Conservation (phyloP, 257 asterid species). For the Solanum bukasovii region DNA sequence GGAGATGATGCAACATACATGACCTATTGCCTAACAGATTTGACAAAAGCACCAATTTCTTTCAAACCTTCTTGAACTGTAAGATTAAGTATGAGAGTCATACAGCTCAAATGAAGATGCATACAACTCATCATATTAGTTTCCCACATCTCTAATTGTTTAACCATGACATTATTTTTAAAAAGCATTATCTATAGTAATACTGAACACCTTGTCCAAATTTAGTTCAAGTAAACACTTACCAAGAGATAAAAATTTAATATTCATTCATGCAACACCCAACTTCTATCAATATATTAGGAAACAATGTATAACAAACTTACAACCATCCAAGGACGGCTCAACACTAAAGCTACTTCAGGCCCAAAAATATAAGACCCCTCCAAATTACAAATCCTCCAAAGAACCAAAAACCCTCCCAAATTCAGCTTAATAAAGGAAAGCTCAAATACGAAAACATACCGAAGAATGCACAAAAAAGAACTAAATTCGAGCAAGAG, state of each 20-base stretch:
- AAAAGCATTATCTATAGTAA: neutral
- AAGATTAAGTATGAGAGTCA: neutral
- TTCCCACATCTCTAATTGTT: neutral
- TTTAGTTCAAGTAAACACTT: neutral
- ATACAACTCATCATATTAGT: neutral
- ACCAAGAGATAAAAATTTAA: neutral
- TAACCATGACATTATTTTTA: neutral
- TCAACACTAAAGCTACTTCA: neutral
- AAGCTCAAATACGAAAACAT: neutral
- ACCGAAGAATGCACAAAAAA: neutral
- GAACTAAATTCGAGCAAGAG: neutral
- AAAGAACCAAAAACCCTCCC: too few species aligned
- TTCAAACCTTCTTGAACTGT: neutral
- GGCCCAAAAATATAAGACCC: neutral
- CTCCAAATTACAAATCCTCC: too few species aligned
- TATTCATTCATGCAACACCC: neutral
- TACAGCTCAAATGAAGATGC: neutral
- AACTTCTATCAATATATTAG: neutral
- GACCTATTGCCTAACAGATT: neutral
- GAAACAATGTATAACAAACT: neutral
- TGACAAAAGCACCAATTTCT: neutral
- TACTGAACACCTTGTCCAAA: neutral
- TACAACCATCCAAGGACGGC: neutral
- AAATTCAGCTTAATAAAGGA: neutral
- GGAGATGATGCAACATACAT: constrained; percentile 1